Conservation (phyloP, 192 early-diverging fungal genomes). For the Dimargaris verticillata region DNA sequence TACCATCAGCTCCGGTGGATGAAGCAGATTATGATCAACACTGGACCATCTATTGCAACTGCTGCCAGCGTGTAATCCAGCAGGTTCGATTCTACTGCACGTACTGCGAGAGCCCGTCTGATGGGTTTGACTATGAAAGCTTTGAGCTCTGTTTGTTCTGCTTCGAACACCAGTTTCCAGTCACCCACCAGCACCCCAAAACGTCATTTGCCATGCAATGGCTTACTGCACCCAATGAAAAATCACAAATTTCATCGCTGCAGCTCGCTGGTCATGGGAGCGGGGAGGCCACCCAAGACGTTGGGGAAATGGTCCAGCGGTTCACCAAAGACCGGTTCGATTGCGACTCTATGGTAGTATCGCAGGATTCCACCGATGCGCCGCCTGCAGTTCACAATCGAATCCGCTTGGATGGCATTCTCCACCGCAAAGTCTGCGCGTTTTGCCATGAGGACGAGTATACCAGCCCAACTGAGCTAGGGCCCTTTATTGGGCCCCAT, state of each 20-base stretch:
- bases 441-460: slow-evolving; percentile 53
- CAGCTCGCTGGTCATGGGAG: neutral
- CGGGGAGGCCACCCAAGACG: neutral
- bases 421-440: slow-evolving; percentile 34
- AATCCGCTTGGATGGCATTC: neutral
- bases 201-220: slow-evolving; percentile 58
- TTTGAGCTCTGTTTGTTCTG: slow-evolving; percentile 60
- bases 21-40: slow-evolving; percentile 21
- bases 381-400: neutral
- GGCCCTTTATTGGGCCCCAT: slow-evolving; percentile 37
- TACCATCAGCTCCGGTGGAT: no score
- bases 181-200: slow-evolving; percentile 56
- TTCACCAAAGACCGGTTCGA: slow-evolving; percentile 44
- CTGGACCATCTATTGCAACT: slow-evolving; percentile 61
- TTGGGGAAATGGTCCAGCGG: slow-evolving; percentile 33
- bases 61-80: slow-evolving; percentile 60
- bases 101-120: slow-evolving; percentile 55
- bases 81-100: slow-evolving; percentile 74
- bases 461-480: slow-evolving; percentile 19
- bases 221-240: neutral
- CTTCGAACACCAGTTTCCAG: slow-evolving; percentile 49
- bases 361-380: neutral
- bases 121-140: slow-evolving; percentile 44
- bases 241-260: neutral
- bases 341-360: slow-evolving; percentile 8